Base-by-base conservation (phyloP, 768 basidiomycete species). In the Leccinum pellstonianum region DNA sequence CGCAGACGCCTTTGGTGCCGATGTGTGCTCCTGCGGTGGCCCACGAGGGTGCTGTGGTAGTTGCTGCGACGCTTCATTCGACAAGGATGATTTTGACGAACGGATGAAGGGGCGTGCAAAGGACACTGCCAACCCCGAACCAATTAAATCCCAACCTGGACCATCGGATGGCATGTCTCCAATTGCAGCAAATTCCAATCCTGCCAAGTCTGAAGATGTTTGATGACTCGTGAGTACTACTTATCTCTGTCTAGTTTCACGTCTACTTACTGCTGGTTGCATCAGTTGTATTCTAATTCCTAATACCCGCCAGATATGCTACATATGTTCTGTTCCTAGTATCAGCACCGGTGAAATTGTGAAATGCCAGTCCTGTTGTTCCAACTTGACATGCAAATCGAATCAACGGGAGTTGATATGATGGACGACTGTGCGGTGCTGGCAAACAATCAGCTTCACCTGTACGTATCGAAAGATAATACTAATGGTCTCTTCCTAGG, bases 51-150 rank as follows among this genome's bases (percentile, higher is more conserved):
- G 68, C 35, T 73, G 71, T 48, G 64, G 68, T 12, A 63, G 64
- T 48, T 71, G 73, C 37, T 73, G 56, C 14, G 64, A 66, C 23
- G 62, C 66, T n/a, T 65, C 68, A 46, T 75, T 75, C 54, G 47
- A 73, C 56, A 47, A 65, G 15, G 72, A 75, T 31, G 60, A 66
- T 56, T 66, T 73, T 52, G 72, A 73, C 31, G 72, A 73, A 47
- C 72, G 61, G 38, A 12, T 72, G 62, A 72, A 62, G 43, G 63
- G 66, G 14, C 70, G 61, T 57, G 65, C 67, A 50, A 66, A 59
- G 43, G 61, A 61, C 17, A 55, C 53, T 25, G 59, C 56, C 48
- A 33, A 47, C 33, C 38, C 53, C 19, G 49, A 52, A 49, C 62
- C 63, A 19, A 61, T 68, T 7, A 53, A 56, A 14, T 62, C 63